A percentile compares a stretch with the other conserved stretches of the same genome.
phyloP scores from a whole-genome alignment of 2,329 filamentous ascomycete species.

The Monilinia polystroma region DNA sequence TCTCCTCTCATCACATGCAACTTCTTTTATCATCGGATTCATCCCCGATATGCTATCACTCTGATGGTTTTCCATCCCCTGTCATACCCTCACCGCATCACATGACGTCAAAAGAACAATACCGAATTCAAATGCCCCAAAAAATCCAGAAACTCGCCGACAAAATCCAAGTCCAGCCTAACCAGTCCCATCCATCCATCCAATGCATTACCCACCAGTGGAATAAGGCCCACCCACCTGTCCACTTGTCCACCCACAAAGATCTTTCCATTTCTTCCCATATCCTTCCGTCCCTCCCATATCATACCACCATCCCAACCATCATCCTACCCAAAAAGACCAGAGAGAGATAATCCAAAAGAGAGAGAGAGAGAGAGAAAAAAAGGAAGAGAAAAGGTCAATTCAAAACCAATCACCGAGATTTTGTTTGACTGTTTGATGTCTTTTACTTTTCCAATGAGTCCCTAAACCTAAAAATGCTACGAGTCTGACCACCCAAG shows the following conservation, averaged over 20 bases:
- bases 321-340: neutral
- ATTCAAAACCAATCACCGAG: neutral
- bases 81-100: no score
- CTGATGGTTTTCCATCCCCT: no score
- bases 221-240: neutral
- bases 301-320: constrained; percentile 3
- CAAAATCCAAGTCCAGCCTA: neutral
- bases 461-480: constrained; percentile 1
- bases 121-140: neutral
- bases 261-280: no score
- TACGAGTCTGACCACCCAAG: neutral
- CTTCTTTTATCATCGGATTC: no score
- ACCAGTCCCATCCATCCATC: constrained; percentile 1
- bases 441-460: no score
- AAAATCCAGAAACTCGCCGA: neutral
- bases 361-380: neutral
- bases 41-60: no score
- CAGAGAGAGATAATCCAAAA: neutral
- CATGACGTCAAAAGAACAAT: neutral
- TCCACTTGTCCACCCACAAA: no score
- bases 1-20: no score
- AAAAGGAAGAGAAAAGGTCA: no score
- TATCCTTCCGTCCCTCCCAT: neutral
- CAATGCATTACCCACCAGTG: constrained; percentile 6
- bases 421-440: neutral